These are phyloP conservation scores for Aureobasidium sp. DNA, from an alignment of 2,329 filamentous ascomycete species.

Conservation along the genomic window DNA sequence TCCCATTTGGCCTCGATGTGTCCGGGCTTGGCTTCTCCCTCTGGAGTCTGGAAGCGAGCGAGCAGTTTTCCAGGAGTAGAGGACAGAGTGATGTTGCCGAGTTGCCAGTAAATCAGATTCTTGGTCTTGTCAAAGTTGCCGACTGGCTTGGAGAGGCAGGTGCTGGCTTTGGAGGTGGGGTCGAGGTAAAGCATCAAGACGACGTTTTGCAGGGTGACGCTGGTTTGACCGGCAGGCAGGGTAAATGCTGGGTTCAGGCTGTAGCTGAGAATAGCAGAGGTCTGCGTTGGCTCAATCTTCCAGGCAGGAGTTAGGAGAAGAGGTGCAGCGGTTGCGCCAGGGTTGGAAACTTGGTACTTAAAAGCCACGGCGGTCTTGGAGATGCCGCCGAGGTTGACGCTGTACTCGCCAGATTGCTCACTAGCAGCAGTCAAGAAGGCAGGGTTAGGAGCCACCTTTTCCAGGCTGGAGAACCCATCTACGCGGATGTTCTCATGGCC, in stretches of 20 bases:
- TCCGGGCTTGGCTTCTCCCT: slow-evolving; percentile 61
- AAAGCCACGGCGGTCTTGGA: slow-evolving; percentile 71
- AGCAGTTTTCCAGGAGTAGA: slow-evolving; percentile 63
- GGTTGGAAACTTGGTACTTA: slow-evolving; percentile 79
- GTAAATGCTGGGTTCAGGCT: slow-evolving; percentile 65
- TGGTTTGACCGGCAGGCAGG: slow-evolving; percentile 29
- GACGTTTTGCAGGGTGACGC: slow-evolving; percentile 61
- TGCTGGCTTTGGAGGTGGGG: slow-evolving; percentile 46
- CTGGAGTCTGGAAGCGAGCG: slow-evolving; percentile 64
- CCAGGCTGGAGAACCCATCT: slow-evolving; percentile 78
- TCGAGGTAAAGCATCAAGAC: slow-evolving; percentile 65
- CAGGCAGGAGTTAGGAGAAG: slow-evolving; percentile 66
- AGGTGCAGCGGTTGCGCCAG: slow-evolving; percentile 54
- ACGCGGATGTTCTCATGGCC: slow-evolving; percentile 62
- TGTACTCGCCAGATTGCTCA: slow-evolving; percentile 70
- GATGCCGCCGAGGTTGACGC: slow-evolving; percentile 63
- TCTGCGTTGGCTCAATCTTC: slow-evolving; percentile 76
- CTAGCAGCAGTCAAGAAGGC: slow-evolving; percentile 70
- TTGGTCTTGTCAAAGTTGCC: slow-evolving; percentile 74
- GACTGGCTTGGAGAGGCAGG: slow-evolving; percentile 67
- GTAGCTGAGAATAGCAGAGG: slow-evolving; percentile 80
- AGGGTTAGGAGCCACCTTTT: slow-evolving; percentile 88
- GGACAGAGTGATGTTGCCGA: slow-evolving; percentile 55
- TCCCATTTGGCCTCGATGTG: slow-evolving; percentile 81
- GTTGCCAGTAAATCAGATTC: slow-evolving; percentile 69